phyloP scores from a whole-genome alignment of 495 filamentous ascomycete species.

The Massariosphaeria phaeospora region DNA sequence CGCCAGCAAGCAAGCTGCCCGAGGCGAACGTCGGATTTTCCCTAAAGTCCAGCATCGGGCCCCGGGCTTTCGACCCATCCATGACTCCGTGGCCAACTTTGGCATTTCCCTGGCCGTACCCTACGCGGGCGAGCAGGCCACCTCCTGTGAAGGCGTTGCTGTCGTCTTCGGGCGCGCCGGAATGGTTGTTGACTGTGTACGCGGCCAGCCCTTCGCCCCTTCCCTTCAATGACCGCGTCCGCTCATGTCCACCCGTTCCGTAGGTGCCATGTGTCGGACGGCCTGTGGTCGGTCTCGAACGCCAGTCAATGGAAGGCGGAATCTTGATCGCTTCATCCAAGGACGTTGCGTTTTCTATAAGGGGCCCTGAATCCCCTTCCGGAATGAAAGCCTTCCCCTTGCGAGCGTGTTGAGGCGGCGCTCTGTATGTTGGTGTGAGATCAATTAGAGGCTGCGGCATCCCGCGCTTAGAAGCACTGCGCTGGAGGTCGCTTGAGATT shows the following conservation, averaged over 20 bases:
- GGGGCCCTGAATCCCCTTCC: conserved; percentile 46
- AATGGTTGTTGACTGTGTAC: conserved; percentile 28
- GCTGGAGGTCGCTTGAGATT: conserved; percentile 32
- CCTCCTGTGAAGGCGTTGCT: conserved; percentile 35
- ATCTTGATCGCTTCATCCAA: conserved; percentile 50
- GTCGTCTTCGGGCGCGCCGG: conserved; percentile 23
- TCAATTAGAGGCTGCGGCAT: conserved; percentile 65
- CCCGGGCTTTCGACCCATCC: conserved; percentile 49
- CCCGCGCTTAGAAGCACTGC: conserved; percentile 28
- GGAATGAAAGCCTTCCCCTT: conserved; percentile 65
- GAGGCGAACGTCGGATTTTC: conserved; percentile 50
- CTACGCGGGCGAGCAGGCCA: conserved; percentile 32
- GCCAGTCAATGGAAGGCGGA: conserved; percentile 52
- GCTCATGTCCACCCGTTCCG: conserved; percentile 22
- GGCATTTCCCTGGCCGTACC: conserved; percentile 34
- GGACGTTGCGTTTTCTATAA: conserved; percentile 64
- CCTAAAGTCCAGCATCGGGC: conserved; percentile 54
- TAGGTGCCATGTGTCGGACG: conserved; percentile 19
- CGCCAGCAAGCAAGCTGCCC: conserved; percentile 50
- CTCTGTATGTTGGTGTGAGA: conserved; percentile 66
- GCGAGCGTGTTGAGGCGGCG: conserved; percentile 64
- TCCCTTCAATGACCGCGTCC: conserved; percentile 16
- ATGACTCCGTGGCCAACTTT: conserved; percentile 50
- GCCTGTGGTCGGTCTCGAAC: conserved; percentile 38
- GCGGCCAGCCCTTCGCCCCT: conserved; percentile 19